Evolutionary conservation across 202 grass and related monocot species (phyloP), one percentile per base, ranked within the genome.

Genomic region (Setaria viridis): DNA sequence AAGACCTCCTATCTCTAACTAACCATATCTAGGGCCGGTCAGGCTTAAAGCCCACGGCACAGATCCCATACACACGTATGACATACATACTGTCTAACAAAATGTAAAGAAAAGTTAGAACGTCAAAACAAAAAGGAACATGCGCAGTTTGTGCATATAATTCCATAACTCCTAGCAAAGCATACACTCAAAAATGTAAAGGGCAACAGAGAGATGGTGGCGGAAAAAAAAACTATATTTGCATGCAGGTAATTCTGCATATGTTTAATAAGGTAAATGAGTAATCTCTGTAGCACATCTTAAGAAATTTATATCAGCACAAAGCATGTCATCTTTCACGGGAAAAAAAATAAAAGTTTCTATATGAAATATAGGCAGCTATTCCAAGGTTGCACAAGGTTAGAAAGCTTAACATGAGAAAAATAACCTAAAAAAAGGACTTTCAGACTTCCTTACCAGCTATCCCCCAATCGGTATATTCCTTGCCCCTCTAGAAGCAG

Each of bases 401-500:
- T 32, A 76, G 33, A 50, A 81, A 81, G 3, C 12, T 68, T 87
- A 56, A 7, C 73, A 46, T 7, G 35, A 80, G 7, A 19, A 68
- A 21, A 72, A 34, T 46, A 48, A 62, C 13, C 13, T 67, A 74
- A 49, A 59, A 80, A 80, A 62, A 6, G 48, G 32, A 53, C 4
- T 62, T 74, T 73, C 20, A 80, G 32, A 47, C 45, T 55, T 87
- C 76, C 76, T 86, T 94, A 99, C 93, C 96, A 96, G 86, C 79
- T 92, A 76, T 99, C 92, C 55, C 90, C 91, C 88, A 99, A 65
- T 68, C 93, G 93, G 87, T 99, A 99, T 82, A 96, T 94, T 73
- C 96, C 93, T 91, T 93, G 93, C 17, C 96, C 96, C 80, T 94
- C 96, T 80, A 99, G 77, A 86, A 99, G 88, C 62, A 99, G 86